Percentiles rank a stretch among this genome's conserved stretches.
phyloP scores from a whole-genome alignment of 805 yeast species.

The Wickerhamomyces bisporus region DNA sequence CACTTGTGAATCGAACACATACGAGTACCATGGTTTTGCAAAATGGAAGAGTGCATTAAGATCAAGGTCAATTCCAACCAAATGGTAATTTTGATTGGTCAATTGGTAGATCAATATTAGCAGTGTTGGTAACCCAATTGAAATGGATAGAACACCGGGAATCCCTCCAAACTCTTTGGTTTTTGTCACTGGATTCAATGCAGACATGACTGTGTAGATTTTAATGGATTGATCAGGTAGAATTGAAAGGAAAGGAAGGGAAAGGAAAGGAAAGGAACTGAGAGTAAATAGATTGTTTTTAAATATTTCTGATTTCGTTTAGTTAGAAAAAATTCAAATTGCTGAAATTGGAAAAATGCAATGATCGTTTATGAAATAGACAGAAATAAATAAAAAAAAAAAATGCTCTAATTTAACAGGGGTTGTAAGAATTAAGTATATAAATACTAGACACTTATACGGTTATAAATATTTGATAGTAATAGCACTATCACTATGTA shows the following conservation, averaged over 20 bases:
- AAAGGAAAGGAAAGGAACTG: neutral
- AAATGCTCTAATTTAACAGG: no score
- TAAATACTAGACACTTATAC: no score
- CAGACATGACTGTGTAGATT: no score
- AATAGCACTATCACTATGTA: no score
- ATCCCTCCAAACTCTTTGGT: conserved; percentile 75
- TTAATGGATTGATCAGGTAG: neutral
- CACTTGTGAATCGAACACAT: conserved; percentile 39
- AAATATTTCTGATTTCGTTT: neutral
- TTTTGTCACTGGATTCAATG: conserved; percentile 62
- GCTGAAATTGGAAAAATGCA: neutral
- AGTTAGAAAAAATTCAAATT: no score
- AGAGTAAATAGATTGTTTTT: neutral
- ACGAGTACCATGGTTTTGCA: conserved; percentile 28
- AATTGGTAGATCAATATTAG: conserved; percentile 54
- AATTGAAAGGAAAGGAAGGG: neutral
- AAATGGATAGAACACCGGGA: conserved; percentile 63
- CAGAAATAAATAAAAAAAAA: no score
- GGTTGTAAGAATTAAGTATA: no score
- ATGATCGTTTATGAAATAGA: no score
- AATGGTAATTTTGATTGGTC: conserved; percentile 54
- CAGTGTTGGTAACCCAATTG: conserved; percentile 62
- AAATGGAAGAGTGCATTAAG: conserved; percentile 31
- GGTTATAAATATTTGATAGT: no score
- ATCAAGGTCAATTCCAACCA: conserved; percentile 44